These are phyloP conservation scores for Epichloe aotearoae DNA, from an alignment of 2,329 filamentous ascomycete genomes.

Conservation along the genomic window DNA sequence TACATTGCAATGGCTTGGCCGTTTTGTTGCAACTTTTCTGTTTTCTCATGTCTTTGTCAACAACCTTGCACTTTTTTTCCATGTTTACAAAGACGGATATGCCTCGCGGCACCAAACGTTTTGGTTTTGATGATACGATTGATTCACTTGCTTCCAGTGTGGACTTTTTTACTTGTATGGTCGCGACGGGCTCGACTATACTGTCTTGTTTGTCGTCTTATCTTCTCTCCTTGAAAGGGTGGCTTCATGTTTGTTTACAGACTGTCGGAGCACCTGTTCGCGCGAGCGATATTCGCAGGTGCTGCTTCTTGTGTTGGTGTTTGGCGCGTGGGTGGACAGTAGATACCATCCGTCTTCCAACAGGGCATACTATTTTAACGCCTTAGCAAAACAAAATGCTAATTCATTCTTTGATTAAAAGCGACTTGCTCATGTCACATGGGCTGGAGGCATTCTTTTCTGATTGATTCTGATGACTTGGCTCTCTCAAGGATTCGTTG, in stretches of 20 bases:
- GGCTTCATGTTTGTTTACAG: not conserved
- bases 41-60: constrained; percentile 4
- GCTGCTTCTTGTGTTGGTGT: constrained; percentile 1
- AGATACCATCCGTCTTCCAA: not conserved
- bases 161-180: constrained; percentile 8
- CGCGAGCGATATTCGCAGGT: constrained; percentile 2
- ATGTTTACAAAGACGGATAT: constrained; percentile 22
- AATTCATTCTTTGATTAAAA: not conserved
- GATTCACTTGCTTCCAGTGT: not conserved
- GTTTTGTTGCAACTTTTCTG: constrained; percentile 9
- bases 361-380: constrained; percentile 1
- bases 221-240: not conserved
- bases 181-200: constrained; percentile 7
- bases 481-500: no score
- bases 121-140: constrained; percentile 11
- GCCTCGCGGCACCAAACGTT: constrained; percentile 25
- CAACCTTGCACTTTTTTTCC: constrained; percentile 6
- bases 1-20: constrained; percentile 4
- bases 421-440: no score
- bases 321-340: constrained; percentile 2
- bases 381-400: constrained; percentile 2
- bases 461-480: no score
- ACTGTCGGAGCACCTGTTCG: constrained; percentile 2
- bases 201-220: not conserved
- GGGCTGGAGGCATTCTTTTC: no score